Base-by-base conservation (phyloP, 2,329 filamentous ascomycete species). In the Sphaerulina vaccinii region DNA sequence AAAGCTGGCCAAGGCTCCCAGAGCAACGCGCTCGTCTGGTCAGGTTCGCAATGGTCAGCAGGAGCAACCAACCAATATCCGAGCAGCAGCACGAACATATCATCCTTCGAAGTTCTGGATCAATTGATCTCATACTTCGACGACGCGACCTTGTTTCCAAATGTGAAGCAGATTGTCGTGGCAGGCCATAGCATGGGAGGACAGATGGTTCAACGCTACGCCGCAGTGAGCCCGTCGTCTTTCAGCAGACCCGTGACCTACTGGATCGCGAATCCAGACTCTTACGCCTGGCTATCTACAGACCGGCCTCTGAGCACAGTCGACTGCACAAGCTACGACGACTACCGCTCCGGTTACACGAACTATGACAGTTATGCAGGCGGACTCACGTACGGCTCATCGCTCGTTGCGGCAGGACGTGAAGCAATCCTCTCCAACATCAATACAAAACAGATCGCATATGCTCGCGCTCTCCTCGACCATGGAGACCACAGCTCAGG, bases 221-320 rank as follows among this genome's bases (percentile, higher is more conserved):
- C 64, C 11, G 59, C 61, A 9, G 58, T 69, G 23, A 62, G 64
- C 23, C 58, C 60, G 19, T 22, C 54, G 13, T 48, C 64, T 4
- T 48, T 52, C 21, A 62, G 57, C n/a, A 54, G 27, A n/a, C 65
- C 62, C 5, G 52, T 69, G 15, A 62, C 59, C 1, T 66, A 65
- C 58, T 69, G 64, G 64, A 62, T 69, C 45, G 66, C 57, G 21
- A 68, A 69, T 43, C 67, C 67, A 9, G 64, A 70, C 59, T 67
- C 65, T 51, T 68, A 60, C 47, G 60, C 62, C 6, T 70, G 68
- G 68, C 56, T 68, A 40, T 61, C 53, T 36, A 56, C 53, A 2
- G 56, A 58, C 24, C 61, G 66, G 7, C 68, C 68, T 1, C 56
- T 69, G 16, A 62, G 61, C 32, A 60, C 51, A 19, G 56, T 55